Percentiles rank a stretch among this genome's conserved stretches.
Conservation (phyloP, 768 basidiomycete species). For the Collybia nuda region DNA sequence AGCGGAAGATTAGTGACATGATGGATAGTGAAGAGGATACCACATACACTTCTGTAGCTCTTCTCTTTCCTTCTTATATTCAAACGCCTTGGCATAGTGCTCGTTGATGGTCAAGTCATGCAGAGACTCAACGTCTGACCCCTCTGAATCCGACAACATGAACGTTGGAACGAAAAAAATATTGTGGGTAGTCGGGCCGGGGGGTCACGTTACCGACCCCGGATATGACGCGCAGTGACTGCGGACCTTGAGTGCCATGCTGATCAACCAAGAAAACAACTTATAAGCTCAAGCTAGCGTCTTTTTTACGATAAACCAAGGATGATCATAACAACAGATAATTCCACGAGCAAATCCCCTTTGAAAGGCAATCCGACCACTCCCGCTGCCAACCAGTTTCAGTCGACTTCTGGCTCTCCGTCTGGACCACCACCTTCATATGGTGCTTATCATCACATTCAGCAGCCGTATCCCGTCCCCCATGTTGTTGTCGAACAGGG, state of each 20-base stretch:
- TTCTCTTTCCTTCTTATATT: conserved; percentile 81
- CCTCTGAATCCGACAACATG: conserved; percentile 53
- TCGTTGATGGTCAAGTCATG: conserved; percentile 69
- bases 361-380: neutral
- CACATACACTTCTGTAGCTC: conserved; percentile 75
- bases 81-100: conserved; percentile 80
- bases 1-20: conserved; percentile 2
- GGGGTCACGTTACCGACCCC: no score
- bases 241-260: no score
- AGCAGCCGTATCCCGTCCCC: conserved; percentile 8
- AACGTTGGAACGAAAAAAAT: neutral
- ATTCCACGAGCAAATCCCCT: conserved; percentile 7
- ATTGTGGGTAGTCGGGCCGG: neutral
- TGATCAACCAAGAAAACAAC: no score
- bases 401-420: neutral
- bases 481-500: conserved; percentile 1
- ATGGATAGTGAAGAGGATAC: neutral
- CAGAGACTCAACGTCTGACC: conserved; percentile 36
- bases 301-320: neutral
- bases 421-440: conserved; percentile 10
- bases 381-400: neutral
- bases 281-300: neutral
- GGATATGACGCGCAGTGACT: no score
- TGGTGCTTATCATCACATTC: conserved; percentile 1
- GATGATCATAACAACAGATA: conserved; percentile 13